phyloP scores from a whole-genome alignment of 1,139 yeast genomes.

The Blastobotrys indianensis region DNA sequence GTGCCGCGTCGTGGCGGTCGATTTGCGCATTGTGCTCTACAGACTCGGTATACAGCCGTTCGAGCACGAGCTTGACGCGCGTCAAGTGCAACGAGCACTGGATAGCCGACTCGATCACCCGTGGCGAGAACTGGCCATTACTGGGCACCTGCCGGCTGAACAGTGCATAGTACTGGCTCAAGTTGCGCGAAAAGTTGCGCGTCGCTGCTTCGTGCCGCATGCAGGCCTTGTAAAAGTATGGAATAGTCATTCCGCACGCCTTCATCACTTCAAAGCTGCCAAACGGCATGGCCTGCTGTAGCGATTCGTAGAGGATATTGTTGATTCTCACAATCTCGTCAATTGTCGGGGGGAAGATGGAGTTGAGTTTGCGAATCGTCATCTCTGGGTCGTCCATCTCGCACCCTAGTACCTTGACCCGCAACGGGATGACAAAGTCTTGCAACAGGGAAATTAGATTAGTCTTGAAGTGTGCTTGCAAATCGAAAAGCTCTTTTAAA shows the following conservation, averaged over 20 bases:
- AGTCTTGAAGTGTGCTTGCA: conserved; percentile 71
- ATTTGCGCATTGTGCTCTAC: conserved; percentile 24
- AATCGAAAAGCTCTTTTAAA: conserved; percentile 57
- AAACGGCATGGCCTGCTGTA: conserved; percentile 56
- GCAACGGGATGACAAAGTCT: conserved; percentile 69
- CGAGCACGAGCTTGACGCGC: conserved; percentile 59
- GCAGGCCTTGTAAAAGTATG: conserved; percentile 86
- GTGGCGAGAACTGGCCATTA: conserved; percentile 41
- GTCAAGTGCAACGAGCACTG: conserved; percentile 68
- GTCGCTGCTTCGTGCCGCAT: conserved; percentile 92
- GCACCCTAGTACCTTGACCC: conserved; percentile 61
- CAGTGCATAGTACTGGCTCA: conserved; percentile 30
- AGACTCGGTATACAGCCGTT: conserved; percentile 41
- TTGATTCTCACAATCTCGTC: conserved; percentile 89
- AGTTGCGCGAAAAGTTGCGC: conserved; percentile 45
- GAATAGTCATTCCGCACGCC: conserved; percentile 74
- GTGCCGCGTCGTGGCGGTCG: conserved; percentile 33
- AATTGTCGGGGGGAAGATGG: conserved; percentile 86
- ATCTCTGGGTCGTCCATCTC: conserved; percentile 30
- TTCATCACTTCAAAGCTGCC: conserved; percentile 71
- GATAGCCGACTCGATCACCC: conserved; percentile 62
- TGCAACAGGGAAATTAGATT: conserved; percentile 69
- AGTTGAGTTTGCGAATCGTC: conserved; percentile 59
- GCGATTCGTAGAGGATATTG: conserved; percentile 72
- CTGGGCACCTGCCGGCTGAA: conserved; percentile 3